Evolutionary conservation across 371 early-diverging fungal genomes (phyloP), one percentile per base, ranked within the genome.

Genomic region (Mortierella sp.): DNA sequence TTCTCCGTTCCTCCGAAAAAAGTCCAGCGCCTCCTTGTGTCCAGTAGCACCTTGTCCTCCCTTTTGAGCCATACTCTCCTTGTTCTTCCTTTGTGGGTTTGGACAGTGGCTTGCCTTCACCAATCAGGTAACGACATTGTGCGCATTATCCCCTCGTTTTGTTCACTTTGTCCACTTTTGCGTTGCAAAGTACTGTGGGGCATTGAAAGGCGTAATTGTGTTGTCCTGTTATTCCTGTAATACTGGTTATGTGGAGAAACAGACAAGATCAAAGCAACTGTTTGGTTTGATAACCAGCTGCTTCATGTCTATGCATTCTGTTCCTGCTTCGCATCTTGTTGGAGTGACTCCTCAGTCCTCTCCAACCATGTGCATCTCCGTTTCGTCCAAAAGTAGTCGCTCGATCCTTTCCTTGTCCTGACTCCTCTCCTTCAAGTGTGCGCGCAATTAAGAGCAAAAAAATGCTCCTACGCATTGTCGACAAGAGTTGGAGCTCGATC

Each of bases 131-230:
- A 11, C 13, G 2, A 11, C 3, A 9, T 40, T 24, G 67, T 67
- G 67, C 43, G 43, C 67, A 40, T 67, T 67, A 40, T 37, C 24
- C 67, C 64, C 67, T 67, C 67, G 21, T 11, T 64, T 57, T 21
- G 11, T 10, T 11, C 11, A n/a, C 57, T n/a, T 57, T 57, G n/a
- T 67, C 24, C 67, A 64, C 21, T 11, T 37, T 37, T 67, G 24
- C 37, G 24, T 37, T 54, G n/a, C 21, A 54, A 9, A 24, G n/a
- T 54, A 24, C 57, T 67, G 67, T 67, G 37, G 67, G 37, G 67
- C 40, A 10, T 24, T 54, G 54, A 54, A 67, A 24, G 3, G 34
- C 5, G 21, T 9, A 9, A 9, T 2, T 16, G 2, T 40, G 11
- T 21, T 61, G 16, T 34, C 61, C 61, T 61, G 6, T 16, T 19